Evolutionary conservation across 2,329 filamentous ascomycete species (phyloP).

Genomic region (Paraphoma chrysanthemicola): DNA sequence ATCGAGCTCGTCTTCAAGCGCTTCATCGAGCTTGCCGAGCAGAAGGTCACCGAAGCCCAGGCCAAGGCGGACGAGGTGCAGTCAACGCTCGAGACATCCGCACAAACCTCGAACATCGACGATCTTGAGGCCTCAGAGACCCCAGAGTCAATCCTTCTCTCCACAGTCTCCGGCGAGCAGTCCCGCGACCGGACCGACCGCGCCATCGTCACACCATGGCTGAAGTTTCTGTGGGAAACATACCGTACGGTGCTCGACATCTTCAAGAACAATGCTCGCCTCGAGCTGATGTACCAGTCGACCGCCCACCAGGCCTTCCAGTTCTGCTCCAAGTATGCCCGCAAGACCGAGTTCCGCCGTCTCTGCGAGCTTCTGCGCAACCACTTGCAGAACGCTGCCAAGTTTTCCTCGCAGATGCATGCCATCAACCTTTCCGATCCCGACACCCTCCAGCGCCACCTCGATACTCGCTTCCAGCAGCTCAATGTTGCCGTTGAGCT

Average conservation of each 20-base stretch:
- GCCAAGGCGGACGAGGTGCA: conserved; percentile 95
- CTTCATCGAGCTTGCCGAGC: conserved; percentile 96
- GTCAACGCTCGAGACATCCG: conserved; percentile 79
- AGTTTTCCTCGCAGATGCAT: conserved; percentile 99
- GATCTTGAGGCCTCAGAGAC: conserved; percentile 98
- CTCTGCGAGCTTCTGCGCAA: conserved; percentile 98
- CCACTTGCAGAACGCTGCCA: conserved; percentile 98
- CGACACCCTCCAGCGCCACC: conserved; percentile 94
- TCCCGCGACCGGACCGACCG: conserved; percentile 96
- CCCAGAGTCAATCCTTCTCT: conserved; percentile 95
- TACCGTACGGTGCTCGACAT: conserved; percentile 99
- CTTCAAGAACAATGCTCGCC: conserved; percentile 96
- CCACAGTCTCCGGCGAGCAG: conserved; percentile 97
- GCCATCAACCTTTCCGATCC: conserved; percentile 98
- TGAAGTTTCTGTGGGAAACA: conserved; percentile 99
- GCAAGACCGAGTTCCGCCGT: conserved; percentile 98
- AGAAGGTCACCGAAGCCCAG: conserved; percentile 95
- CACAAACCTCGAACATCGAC: conserved; percentile 79
- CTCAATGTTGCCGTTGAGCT: conserved; percentile 97
- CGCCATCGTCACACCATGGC: conserved; percentile 97
- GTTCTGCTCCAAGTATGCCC: conserved; percentile 96
- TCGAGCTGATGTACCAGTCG: conserved; percentile 98
- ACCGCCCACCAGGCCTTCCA: conserved; percentile 98
- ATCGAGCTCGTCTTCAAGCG: conserved; percentile 97
- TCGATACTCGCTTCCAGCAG: conserved; percentile 98